These are phyloP conservation scores for Candida tetrigidarum DNA, from an alignment of 1,139 yeast species.

Conservation along the genomic window DNA sequence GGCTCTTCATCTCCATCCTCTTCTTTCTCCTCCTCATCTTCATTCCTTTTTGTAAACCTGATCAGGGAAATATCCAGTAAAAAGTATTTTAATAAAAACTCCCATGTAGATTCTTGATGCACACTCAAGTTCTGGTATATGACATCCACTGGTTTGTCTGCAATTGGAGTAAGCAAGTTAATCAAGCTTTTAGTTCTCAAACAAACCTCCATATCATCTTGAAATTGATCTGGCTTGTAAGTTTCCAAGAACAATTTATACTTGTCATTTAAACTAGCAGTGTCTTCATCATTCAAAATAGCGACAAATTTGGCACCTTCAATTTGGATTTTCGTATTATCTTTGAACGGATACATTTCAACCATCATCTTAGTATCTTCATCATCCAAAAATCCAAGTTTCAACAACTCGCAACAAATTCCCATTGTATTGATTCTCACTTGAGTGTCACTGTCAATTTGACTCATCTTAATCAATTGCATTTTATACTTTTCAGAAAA, in stretches of 20 bases:
- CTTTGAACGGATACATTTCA: slow-evolving; percentile 22
- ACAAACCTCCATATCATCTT: slow-evolving; percentile 30
- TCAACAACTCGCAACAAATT: slow-evolving; percentile 58
- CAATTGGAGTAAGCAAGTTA: slow-evolving; percentile 17
- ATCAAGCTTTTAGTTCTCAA: slow-evolving; percentile 44
- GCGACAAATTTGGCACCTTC: slow-evolving; percentile 38
- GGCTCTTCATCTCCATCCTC: slow-evolving; percentile 13
- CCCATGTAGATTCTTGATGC: slow-evolving; percentile 31
- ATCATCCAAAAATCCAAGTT: slow-evolving; percentile 65
- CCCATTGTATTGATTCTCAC: slow-evolving; percentile 58
- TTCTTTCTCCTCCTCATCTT: slow-evolving; percentile 11
- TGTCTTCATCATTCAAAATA: slow-evolving; percentile 23
- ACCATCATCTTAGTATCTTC: slow-evolving; percentile 19
- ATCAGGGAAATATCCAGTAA: slow-evolving; percentile 47
- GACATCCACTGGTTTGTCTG: slow-evolving; percentile 8
- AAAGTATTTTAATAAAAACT: slow-evolving; percentile 40
- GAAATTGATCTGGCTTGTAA: slow-evolving; percentile 24
- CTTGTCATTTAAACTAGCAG: slow-evolving; percentile 24
- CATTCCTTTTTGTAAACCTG: slow-evolving; percentile 19
- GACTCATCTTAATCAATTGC: slow-evolving; percentile 64
- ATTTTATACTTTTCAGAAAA: slow-evolving; percentile 72
- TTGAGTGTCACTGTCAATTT: slow-evolving; percentile 36
- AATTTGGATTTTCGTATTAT: slow-evolving; percentile 35
- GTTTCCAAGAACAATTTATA: slow-evolving; percentile 25
- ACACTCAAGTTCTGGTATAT: slow-evolving; percentile 16